A percentile compares a stretch with the other conserved stretches of the same genome.
These are phyloP conservation scores for Leishmania lainsoni DNA, from an alignment of 208 protist genomes.

Conservation along the genomic window DNA sequence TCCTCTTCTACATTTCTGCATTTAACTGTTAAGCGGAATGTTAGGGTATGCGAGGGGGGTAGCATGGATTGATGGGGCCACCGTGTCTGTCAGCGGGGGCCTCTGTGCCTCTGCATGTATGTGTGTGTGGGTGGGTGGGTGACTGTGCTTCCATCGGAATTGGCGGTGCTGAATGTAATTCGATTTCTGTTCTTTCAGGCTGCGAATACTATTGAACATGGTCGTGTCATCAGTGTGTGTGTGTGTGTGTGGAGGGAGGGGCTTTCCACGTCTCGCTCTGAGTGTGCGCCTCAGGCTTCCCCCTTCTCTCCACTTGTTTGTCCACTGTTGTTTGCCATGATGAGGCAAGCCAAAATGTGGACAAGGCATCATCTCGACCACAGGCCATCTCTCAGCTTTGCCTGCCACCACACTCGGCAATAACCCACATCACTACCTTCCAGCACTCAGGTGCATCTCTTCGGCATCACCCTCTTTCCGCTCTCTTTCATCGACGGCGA, in stretches of 20 bases:
- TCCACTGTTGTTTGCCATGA: background rate
- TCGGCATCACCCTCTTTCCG: background rate
- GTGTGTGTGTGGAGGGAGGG: background rate
- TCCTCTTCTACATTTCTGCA: background rate
- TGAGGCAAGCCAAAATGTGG: background rate
- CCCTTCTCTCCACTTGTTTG: background rate
- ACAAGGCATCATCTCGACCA: background rate
- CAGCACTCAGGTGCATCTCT: background rate
- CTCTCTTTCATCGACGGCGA: background rate
- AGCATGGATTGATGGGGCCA: background rate
- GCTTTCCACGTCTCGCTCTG: background rate
- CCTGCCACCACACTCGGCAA: background rate
- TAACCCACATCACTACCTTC: background rate
- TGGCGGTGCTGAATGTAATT: background rate
- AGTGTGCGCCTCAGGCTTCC: background rate
- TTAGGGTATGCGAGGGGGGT: background rate
- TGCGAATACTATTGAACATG: background rate
- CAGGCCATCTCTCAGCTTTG: background rate
- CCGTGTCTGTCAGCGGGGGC: background rate
- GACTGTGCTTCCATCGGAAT: background rate
- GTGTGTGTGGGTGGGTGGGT: background rate
- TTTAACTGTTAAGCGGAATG: background rate
- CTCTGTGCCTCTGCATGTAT: background rate
- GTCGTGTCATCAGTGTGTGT: background rate
- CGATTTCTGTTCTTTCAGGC: background rate